Percentiles rank a stretch among this genome's conserved stretches.
phyloP scores from a whole-genome alignment of 768 basidiomycete species.

The Phylloporus sp. region DNA sequence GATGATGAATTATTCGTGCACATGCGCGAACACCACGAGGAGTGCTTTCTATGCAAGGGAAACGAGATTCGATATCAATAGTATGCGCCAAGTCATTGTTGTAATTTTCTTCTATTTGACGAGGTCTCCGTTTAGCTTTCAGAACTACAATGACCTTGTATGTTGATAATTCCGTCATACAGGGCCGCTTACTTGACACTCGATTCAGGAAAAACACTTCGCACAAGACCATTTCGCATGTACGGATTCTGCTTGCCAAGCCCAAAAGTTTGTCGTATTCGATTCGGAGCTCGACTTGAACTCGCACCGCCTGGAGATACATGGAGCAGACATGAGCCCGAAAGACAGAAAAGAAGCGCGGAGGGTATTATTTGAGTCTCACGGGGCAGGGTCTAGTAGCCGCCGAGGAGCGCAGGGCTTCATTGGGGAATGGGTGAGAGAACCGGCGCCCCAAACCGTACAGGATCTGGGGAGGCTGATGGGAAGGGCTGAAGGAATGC shows the following conservation, averaged over 20 bases:
- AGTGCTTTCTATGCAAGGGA: slow-evolving; percentile 92
- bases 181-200: not conserved
- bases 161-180: slow-evolving; percentile 15
- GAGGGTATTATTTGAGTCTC: slow-evolving; percentile 58
- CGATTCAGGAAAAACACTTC: slow-evolving; percentile 70
- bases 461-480: not conserved
- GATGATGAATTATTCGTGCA: slow-evolving; percentile 89
- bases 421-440: not conserved
- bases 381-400: not conserved
- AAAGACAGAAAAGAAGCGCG: slow-evolving; percentile 66
- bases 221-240: slow-evolving; percentile 77
- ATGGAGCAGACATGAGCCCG: slow-evolving; percentile 69
- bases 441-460: not conserved
- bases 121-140: slow-evolving; percentile 49
- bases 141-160: slow-evolving; percentile 74
- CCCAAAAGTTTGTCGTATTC: slow-evolving; percentile 94
- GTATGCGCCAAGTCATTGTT: slow-evolving; percentile 35
- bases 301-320: slow-evolving; percentile 85
- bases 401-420: slow-evolving; percentile 13
- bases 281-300: slow-evolving; percentile 81
- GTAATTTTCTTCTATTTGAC: not conserved
- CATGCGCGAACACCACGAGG: slow-evolving; percentile 91
- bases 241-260: slow-evolving; percentile 64
- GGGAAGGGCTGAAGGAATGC: not conserved
- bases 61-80: slow-evolving; percentile 79